Evolutionary conservation across 306 rosid species (phyloP).

Genomic region (Lathyrus oleraceus): DNA sequence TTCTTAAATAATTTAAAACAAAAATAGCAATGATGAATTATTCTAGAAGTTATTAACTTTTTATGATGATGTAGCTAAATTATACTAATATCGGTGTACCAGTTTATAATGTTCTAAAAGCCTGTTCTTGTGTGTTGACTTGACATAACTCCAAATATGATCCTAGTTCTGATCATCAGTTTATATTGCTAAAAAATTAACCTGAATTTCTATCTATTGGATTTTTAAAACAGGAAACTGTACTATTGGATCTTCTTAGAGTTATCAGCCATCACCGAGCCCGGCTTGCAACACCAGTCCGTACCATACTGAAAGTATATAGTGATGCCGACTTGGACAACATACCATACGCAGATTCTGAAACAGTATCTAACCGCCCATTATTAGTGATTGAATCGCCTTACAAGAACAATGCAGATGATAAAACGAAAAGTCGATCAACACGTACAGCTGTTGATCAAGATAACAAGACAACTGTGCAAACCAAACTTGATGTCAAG

Average conservation of each 20-base stretch:
- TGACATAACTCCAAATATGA: background rate
- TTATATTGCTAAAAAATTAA: constrained; percentile 30
- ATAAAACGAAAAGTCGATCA: constrained; percentile 53
- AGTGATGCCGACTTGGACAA: constrained; percentile 70
- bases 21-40: background rate
- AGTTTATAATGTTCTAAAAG: background rate
- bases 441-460: constrained; percentile 58
- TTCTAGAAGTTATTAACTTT: background rate
- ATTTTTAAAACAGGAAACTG: constrained; percentile 64
- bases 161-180: constrained; percentile 16
- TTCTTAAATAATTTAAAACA: background rate
- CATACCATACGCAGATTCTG: constrained; percentile 73
- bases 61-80: background rate
- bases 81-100: background rate
- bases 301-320: constrained; percentile 78
- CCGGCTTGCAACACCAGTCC: constrained; percentile 96
- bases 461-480: constrained; percentile 53
- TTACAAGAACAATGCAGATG: constrained; percentile 68
- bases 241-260: constrained; percentile 93
- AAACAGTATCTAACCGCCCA: constrained; percentile 60
- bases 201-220: constrained; percentile 35
- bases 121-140: background rate
- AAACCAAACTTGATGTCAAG: constrained; percentile 48
- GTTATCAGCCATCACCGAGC: constrained; percentile 95
- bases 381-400: constrained; percentile 71